Percentiles rank a stretch among this genome's conserved stretches.
phyloP scores from a whole-genome alignment of 352 stramenopile genomes.

The Phytophthora podocarpi region DNA sequence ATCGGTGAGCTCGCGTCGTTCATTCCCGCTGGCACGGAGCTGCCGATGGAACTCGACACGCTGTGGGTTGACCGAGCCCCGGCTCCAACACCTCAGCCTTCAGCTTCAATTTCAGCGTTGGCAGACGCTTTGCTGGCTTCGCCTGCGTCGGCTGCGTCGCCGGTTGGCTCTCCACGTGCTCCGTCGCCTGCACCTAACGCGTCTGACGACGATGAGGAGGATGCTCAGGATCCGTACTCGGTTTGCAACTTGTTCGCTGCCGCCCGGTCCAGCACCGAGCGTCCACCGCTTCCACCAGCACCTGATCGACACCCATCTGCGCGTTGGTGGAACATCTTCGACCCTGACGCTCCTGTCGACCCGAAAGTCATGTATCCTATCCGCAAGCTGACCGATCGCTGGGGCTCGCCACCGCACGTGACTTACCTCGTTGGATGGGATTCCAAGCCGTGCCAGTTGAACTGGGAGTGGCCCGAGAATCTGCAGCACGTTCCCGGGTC shows the following conservation, averaged over 20 bases:
- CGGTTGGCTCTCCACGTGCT: not conserved
- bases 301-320: not conserved
- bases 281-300: not conserved
- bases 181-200: too few species aligned
- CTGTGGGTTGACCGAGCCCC: too few species aligned
- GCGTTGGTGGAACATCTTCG: not conserved
- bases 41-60: not conserved
- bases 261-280: not conserved
- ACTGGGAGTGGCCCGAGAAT: constrained; percentile 1
- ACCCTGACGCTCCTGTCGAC: not conserved
- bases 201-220: too few species aligned
- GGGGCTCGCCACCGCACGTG: not conserved
- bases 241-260: too few species aligned
- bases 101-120: not conserved
- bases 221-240: too few species aligned
- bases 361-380: not conserved
- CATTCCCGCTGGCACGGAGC: not conserved
- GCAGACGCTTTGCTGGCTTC: not conserved
- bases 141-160: not conserved
- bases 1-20: not conserved
- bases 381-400: not conserved
- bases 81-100: not conserved
- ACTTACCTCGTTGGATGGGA: not conserved
- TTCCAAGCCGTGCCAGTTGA: not conserved
- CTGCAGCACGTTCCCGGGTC: not conserved